These are phyloP conservation scores for Myxozyma mucilagina DNA, from an alignment of 805 yeast species.

Conservation along the genomic window DNA sequence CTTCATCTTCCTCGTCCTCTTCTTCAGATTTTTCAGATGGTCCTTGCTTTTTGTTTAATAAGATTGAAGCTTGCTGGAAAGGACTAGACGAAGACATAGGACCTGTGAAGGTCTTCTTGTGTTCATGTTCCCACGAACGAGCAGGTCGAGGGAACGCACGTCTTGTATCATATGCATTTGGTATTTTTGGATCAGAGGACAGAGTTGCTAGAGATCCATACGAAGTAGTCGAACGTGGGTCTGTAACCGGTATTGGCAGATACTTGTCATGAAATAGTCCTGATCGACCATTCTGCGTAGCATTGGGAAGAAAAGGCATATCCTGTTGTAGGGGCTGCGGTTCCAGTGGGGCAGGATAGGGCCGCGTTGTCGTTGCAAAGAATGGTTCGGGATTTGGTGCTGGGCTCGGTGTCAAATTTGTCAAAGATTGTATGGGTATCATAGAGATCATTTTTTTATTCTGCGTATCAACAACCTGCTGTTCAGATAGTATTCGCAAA, in stretches of 20 bases:
- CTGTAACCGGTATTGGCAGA: neutral
- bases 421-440: neutral
- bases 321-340: no score
- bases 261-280: neutral
- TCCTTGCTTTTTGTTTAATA: neutral
- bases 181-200: neutral
- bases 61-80: constrained; percentile 2
- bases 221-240: neutral
- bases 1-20: constrained; percentile 3
- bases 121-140: constrained; percentile 11
- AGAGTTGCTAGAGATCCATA: constrained; percentile 13
- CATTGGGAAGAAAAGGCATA: neutral
- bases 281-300: neutral
- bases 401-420: neutral
- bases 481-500: neutral
- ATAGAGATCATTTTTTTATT: neutral
- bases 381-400: neutral
- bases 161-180: neutral
- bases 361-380: neutral
- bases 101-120: constrained; percentile 10
- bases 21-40: neutral
- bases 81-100: constrained; percentile 16
- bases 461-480: neutral
- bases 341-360: no score
- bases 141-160: constrained; percentile 13